Base-by-base conservation (phyloP, 83 land plant species). In the Diphasiastrum complanatum region DNA sequence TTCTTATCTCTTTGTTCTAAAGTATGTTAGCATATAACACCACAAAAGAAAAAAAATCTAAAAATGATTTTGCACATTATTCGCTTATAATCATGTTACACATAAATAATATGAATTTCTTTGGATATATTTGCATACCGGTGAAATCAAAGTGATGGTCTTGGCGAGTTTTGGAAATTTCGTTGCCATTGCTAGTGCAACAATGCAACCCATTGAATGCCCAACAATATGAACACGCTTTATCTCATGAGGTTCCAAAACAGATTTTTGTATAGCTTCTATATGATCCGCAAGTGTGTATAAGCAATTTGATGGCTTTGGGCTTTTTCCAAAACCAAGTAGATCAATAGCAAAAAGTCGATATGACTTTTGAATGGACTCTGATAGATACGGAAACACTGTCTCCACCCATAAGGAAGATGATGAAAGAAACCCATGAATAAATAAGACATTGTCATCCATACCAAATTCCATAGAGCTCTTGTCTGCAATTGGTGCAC, bases 331-430 rank as follows among this genome's bases (percentile, higher is more conserved):
- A 33, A 33, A 45, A 25, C 65, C 65, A 19, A 63, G 53, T 4
- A 63, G 53, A 11, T 63, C 65, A 1, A 53, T 51, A 20, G 37
- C 65, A 24, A 63, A 25, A 1, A 63, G 23, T 53, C 12, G 53
- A 33, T 63, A 53, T 53, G 23, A 41, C 27, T 22, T 22, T 40
- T 20, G 47, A 4, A 63, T 50, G 1, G 27, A 36, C 1, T 32
- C 53, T 0, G 65, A 48, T 22, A 63, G 25, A n/a, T 33, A 24
- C 16, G 26, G 51, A 20, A 50, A 36, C 11, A 63, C 22, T 19
- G 65, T 48, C 29, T 63, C 65, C 4, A 63, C 47, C 65, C 65
- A 63, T 36, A 63, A 63, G 1, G 53, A 47, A 1, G 65, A 48
- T 1, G 65, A 63, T 33, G 53, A 47, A 53, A 63, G 49, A 24